Evolutionary conservation across 495 filamentous ascomycete species (phyloP).

Genomic region (Pseudevernia furfuracea): DNA sequence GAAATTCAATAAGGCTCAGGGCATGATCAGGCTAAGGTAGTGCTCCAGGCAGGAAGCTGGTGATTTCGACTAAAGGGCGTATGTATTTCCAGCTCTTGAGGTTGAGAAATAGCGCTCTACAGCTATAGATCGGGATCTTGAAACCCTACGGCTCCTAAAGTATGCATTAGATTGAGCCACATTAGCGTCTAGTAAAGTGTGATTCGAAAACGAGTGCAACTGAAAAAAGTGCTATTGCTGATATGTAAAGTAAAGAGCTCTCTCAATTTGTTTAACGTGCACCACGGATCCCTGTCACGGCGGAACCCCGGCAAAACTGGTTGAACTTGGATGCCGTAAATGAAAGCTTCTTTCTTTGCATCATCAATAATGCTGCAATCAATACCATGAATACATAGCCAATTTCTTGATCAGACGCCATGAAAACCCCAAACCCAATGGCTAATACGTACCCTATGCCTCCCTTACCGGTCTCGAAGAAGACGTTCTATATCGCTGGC

Average conservation of each 20-base stretch:
- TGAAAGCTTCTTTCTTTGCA: too few relatives aligned
- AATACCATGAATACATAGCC: neutral
- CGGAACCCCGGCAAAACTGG: neutral
- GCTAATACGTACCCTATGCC: slow-evolving; percentile 25
- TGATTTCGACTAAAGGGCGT: neutral
- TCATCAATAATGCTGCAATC: too few relatives aligned
- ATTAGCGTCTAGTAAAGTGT: neutral
- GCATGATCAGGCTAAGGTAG: neutral
- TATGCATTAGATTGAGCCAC: neutral
- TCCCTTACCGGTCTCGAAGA: slow-evolving; percentile 47
- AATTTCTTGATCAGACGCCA: neutral
- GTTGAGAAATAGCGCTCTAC: neutral
- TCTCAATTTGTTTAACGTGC: neutral
- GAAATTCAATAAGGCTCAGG: neutral
- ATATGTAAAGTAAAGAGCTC: too few relatives aligned
- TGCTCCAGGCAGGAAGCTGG: neutral
- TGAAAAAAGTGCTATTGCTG: neutral
- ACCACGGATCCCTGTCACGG: slow-evolving; percentile 13
- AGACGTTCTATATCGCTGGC: slow-evolving; percentile 61
- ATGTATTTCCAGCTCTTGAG: neutral
- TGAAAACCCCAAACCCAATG: slow-evolving; percentile 30
- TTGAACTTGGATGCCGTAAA: too few relatives aligned
- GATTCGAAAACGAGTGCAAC: neutral
- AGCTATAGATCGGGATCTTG: neutral
- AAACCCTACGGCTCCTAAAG: neutral